Conservation (phyloP, 495 filamentous ascomycete genomes). For the Aspergillus nanangensis region DNA sequence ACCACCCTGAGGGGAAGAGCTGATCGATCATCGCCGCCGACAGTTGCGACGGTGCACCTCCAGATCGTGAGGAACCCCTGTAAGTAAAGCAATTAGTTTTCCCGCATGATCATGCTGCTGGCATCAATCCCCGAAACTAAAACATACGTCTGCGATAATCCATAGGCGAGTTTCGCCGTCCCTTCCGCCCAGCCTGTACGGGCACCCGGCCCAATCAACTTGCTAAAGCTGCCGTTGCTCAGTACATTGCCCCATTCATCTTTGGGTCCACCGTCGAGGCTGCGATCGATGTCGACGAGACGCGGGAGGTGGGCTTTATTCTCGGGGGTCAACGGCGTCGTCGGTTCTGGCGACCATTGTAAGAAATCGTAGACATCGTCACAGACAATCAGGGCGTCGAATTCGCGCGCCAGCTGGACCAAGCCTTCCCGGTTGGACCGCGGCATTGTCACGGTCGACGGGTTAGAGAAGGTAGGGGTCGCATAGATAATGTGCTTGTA, state of each 20-base stretch:
- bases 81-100: conserved; percentile 7
- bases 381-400: conserved; percentile 72
- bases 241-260: conserved; percentile 68
- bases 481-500: conserved; percentile 83
- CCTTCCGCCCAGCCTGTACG: conserved; percentile 82
- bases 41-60: conserved; percentile 72
- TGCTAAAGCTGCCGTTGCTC: conserved; percentile 81
- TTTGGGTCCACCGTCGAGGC: conserved; percentile 49
- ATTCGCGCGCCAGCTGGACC: conserved; percentile 62
- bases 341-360: conserved; percentile 55
- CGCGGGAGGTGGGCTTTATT: conserved; percentile 56
- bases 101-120: too few relatives aligned
- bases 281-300: conserved; percentile 71
- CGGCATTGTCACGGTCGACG: conserved; percentile 69
- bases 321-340: conserved; percentile 9
- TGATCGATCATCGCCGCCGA: conserved; percentile 60
- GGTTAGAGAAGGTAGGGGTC: conserved; percentile 80
- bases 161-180: conserved; percentile 60
- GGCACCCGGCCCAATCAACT: conserved; percentile 74
- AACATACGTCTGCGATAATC: conserved; percentile 60
- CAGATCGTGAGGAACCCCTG: conserved; percentile 65
- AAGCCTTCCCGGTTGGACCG: conserved; percentile 55
- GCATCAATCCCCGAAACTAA: too few relatives aligned
- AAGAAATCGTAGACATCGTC: conserved; percentile 93
- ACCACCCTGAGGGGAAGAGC: conserved; percentile 47